Evolutionary conservation across 75 land plant species (phyloP), one percentile per base, ranked within the genome.

Genomic region (Pinus tabuliformis): DNA sequence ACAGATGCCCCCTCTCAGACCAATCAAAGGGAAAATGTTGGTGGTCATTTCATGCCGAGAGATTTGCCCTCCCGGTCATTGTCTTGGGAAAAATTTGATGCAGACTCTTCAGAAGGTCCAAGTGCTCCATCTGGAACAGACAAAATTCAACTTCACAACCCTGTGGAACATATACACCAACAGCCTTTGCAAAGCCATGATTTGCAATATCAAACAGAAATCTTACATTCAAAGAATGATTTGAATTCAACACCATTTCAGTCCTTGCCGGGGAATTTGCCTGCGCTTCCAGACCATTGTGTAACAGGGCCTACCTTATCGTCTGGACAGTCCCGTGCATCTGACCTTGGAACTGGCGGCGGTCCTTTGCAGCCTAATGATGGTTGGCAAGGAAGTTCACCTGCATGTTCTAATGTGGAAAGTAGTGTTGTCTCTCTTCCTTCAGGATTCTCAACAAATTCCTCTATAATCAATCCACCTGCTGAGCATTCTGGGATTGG

Each of bases 11-110:
- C 72, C 16, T 11, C 52, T 68, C 72, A 30, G 26, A n/a, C 39
- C 42, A 20, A 68, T 68, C 52, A 11, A 6, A 68, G 49, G 72
- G 72, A 39, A 68, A 68, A 68, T 68, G 22, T 68, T n/a, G 72
- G 42, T 39, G 49, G n/a, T 73, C 58, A 71, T 21, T 14, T 71
- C n/a, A 12, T 73, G 17, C 58, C 57, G 24, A 24, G 45, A 73
- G 17, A 73, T 20, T 56, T 56, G 28, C 18, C 22, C 33, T 24
- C 58, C 74, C 52, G 56, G 57, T 54, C 74, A 54, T 45, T 18
- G 3, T 73, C 58, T 5, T 24, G 58, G 74, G 74, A 56, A 15
- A 73, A 73, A 24, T 30, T 56, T 56, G 58, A 71, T 71, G 42
- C 13, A 20, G 42, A 42, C 11, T 28, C 66, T 63, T 20, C n/a